Base-by-base conservation (phyloP, 805 yeast species). In the Yamadazyma nakazawae region DNA sequence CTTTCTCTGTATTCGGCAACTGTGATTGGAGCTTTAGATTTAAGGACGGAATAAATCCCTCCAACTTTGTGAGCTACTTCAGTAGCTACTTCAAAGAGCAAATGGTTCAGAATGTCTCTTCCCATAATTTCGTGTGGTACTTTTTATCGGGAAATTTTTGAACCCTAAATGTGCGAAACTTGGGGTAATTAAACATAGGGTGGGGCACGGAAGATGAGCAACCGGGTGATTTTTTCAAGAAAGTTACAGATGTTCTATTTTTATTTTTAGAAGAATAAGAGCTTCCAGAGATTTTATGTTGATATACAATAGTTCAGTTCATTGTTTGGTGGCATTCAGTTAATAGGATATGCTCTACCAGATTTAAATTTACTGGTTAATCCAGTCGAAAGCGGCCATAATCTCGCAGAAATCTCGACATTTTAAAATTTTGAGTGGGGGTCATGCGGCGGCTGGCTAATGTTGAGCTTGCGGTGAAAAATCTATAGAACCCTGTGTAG, bases 1-100 rank as follows among this genome's bases (percentile, higher is more conserved):
- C 96, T 76, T 57, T 85, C 88, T 53, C 87, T 80, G 68, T 90
- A 94, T 67, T 92, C 97, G 35, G 95, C 90, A 43, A 87, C 92
- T 8, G 99, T 92, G 50, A 91, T 90, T 8, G 97, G 97, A 7
- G 97, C 97, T 68, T 92, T 92, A 10, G 97, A 88, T 66, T 94
- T 94, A 61, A 92, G 78, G 43, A 92, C 99, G 6, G 98, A 91
- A 72, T 92, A 92, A 64, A 92, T 92, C 32, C 99, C 99, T 42
- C 99, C 99, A 18, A 92, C 98, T 59, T 95, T 78, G 73, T 94
- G 91, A 59, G 98, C 98, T 43, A 92, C 97, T 65, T 92, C 99
- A 1, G 99, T 92, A 51, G 98, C 96, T 38, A 88, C 85, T 72
- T 92, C 99, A 61, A 92, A 90, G 42, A 94, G 77, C 46, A 91